Evolutionary conservation across 2,329 filamentous ascomycete genomes (phyloP).

Genomic region (Macrophomina tecta): DNA sequence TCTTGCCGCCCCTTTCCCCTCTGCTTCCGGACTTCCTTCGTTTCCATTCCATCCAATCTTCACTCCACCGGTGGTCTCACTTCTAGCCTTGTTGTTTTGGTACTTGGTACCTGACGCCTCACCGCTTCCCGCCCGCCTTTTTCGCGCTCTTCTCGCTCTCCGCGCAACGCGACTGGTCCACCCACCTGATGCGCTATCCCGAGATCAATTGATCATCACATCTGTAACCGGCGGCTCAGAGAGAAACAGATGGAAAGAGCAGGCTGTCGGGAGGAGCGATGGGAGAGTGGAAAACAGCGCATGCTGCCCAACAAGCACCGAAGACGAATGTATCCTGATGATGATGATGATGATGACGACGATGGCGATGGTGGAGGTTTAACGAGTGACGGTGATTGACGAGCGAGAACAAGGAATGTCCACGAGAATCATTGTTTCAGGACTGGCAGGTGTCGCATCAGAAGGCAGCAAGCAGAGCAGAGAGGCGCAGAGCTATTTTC

Average conservation of each 20-base stretch:
- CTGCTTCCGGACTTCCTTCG: not conserved
- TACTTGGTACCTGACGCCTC: not conserved
- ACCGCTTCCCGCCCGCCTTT: not conserved
- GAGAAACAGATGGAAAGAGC: not conserved
- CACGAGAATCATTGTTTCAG: not conserved
- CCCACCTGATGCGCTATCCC: not conserved
- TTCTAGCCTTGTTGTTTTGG: not conserved
- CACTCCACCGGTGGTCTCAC: not conserved
- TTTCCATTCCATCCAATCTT: not conserved
- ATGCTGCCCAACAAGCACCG: not conserved
- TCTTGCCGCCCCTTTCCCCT: not conserved
- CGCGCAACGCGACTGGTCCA: not conserved
- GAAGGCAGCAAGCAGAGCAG: not conserved
- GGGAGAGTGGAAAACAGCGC: not conserved
- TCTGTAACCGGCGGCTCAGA: not conserved
- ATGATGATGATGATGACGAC: not conserved
- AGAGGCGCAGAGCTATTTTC: not conserved
- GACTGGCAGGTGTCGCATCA: not conserved
- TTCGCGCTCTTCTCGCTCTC: not conserved
- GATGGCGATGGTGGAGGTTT: not conserved
- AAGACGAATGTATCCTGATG: not conserved
- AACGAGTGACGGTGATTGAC: conserved; percentile 2
- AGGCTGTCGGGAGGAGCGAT: not conserved
- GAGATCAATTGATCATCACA: not conserved
- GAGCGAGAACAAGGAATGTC: not conserved